These are phyloP conservation scores for Aspergillus eucalypticola DNA, from an alignment of 2,329 filamentous ascomycete genomes.

Conservation along the genomic window DNA sequence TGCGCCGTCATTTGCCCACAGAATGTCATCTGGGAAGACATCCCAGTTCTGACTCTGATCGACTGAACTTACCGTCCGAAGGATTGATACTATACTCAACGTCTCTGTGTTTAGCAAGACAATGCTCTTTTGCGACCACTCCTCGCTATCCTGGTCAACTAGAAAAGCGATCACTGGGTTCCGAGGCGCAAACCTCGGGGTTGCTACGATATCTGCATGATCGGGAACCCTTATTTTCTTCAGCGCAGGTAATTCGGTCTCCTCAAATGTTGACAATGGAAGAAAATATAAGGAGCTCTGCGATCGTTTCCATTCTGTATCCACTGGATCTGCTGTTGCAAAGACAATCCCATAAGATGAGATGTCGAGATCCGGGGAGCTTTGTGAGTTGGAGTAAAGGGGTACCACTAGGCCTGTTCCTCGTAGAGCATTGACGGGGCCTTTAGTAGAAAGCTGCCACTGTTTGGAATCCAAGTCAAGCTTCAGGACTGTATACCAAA, in stretches of 20 bases:
- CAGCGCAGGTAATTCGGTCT: background rate
- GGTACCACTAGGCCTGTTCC: background rate
- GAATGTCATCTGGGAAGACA: constrained; percentile 1
- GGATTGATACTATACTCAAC: background rate
- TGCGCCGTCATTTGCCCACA: background rate
- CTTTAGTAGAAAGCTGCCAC: background rate
- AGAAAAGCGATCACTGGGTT: background rate
- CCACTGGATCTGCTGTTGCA: background rate
- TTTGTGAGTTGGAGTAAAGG: background rate
- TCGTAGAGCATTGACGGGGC: constrained; percentile 1
- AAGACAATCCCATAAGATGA: background rate
- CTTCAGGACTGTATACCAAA: constrained; percentile 4
- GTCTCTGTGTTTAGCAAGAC: background rate
- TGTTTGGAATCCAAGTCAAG: background rate
- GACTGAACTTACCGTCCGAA: background rate
- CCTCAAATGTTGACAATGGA: constrained; percentile 1
- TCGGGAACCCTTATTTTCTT: background rate
- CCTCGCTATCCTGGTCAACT: background rate
- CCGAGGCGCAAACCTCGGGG: background rate
- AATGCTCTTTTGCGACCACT: constrained; percentile 3
- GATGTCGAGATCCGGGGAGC: background rate
- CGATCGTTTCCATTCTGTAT: background rate
- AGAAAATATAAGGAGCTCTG: background rate
- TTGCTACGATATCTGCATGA: background rate
- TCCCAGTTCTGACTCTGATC: background rate